Evolutionary conservation across 257 asterid species (phyloP).

Genomic region (Orobanche coerulescens): DNA sequence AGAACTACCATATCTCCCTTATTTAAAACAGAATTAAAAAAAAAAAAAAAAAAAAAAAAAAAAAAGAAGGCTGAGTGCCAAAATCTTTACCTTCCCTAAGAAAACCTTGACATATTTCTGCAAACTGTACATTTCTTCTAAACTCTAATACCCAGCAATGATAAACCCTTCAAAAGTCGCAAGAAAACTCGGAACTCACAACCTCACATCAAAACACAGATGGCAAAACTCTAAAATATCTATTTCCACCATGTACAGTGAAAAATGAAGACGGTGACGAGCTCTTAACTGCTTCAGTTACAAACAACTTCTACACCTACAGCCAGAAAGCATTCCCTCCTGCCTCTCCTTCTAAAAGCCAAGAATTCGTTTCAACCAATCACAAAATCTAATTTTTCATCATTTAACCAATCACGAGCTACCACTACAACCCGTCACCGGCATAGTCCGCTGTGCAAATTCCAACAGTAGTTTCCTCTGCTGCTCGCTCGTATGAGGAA

Average conservation of each 20-base stretch:
- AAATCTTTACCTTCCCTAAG: no score
- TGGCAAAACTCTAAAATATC: slow-evolving; percentile 17
- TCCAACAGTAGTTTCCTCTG: slow-evolving; percentile 53
- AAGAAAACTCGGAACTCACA: background rate
- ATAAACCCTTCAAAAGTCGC: background rate
- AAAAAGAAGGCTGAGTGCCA: no score
- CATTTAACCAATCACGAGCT: slow-evolving; percentile 28
- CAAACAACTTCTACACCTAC: slow-evolving; percentile 4
- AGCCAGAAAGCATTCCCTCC: background rate
- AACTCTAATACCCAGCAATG: background rate
- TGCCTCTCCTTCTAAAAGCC: no score
- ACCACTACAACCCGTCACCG: slow-evolving; percentile 28
- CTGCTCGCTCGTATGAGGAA: slow-evolving; percentile 68
- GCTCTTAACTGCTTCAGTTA: background rate
- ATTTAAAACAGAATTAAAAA: no score
- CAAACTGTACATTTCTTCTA: background rate
- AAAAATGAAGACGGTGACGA: background rate
- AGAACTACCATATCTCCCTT: no score
- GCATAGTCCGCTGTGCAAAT: slow-evolving; percentile 60
- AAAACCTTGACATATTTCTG: background rate
- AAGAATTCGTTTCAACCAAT: background rate
- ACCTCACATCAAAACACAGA: slow-evolving; percentile 5
- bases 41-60: no score
- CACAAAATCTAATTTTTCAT: no score
- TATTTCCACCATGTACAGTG: slow-evolving; percentile 16